Evolutionary conservation across 2,329 filamentous ascomycete genomes (phyloP).

Genomic region (Trichoderma breve): DNA sequence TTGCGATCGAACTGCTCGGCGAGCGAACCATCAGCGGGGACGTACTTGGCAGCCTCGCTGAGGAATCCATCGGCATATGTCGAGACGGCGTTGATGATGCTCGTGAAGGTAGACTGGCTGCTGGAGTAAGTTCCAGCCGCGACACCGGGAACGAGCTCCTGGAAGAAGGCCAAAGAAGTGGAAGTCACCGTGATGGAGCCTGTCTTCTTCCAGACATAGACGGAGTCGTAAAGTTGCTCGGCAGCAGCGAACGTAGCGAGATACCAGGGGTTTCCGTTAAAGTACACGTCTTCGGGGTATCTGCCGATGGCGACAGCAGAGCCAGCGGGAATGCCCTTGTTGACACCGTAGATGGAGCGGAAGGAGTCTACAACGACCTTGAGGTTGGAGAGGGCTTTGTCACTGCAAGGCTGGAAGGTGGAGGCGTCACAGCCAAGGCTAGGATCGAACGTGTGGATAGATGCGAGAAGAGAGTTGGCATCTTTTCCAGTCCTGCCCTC

Average conservation of each 20-base stretch:
- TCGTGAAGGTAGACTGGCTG: constrained; percentile 46
- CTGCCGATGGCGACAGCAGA: constrained; percentile 62
- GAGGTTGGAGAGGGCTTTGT: constrained; percentile 68
- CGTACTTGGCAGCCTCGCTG: constrained; percentile 61
- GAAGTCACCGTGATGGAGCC: constrained; percentile 64
- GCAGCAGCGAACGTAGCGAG: constrained; percentile 73
- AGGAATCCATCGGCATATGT: constrained; percentile 62
- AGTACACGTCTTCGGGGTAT: constrained; percentile 72
- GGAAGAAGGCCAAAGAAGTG: constrained; percentile 69
- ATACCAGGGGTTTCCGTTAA: constrained; percentile 80
- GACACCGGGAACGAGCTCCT: constrained; percentile 58
- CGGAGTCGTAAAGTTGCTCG: constrained; percentile 74
- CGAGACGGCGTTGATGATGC: constrained; percentile 56
- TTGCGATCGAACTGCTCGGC: constrained; percentile 64
- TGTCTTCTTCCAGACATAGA: constrained; percentile 66
- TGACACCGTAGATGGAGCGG: constrained; percentile 66
- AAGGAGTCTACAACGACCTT: constrained; percentile 75
- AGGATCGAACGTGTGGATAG: constrained; percentile 70
- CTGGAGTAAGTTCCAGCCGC: constrained; percentile 61
- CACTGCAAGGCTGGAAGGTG: constrained; percentile 77
- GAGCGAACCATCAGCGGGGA: constrained; percentile 59
- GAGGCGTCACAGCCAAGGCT: constrained; percentile 61
- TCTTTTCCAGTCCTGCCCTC: constrained; percentile 67
- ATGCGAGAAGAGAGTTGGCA: constrained; percentile 65
- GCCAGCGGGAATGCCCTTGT: constrained; percentile 60